Conservation (phyloP, 768 basidiomycete species). For the Trametes maxima region DNA sequence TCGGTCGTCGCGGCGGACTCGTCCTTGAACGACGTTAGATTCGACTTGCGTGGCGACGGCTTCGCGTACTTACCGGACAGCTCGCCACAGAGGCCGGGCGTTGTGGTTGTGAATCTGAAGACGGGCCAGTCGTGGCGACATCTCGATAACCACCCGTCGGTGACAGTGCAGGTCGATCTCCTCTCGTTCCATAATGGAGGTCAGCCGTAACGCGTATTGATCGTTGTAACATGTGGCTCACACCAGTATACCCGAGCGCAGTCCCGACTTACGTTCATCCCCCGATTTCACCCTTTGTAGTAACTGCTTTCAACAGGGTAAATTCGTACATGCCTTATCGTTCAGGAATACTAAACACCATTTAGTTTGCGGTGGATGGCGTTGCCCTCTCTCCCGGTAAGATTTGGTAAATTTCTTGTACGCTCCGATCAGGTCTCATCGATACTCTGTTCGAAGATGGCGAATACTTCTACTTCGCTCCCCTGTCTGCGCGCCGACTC, state of each 20-base stretch:
- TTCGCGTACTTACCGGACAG: conserved; percentile 27
- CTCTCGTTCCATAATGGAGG: conserved; percentile 24
- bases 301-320: conserved; percentile 21
- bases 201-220: neutral
- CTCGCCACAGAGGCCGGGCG: conserved; percentile 17
- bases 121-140: conserved; percentile 26
- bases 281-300: conserved; percentile 13
- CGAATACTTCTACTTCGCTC: conserved; percentile 22
- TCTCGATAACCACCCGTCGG: conserved; percentile 19
- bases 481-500: conserved; percentile 20
- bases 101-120: conserved; percentile 23
- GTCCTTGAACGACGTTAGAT: conserved; percentile 27
- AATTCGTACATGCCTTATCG: neutral
- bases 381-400: conserved; percentile 25
- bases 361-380: conserved; percentile 24
- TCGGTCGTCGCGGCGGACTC: conserved; percentile 26
- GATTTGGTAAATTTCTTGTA: neutral
- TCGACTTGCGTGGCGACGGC: conserved; percentile 27
- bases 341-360: neutral
- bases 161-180: conserved; percentile 11
- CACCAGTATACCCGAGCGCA: no score
- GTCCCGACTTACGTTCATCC: conserved; percentile 23
- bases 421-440: neutral
- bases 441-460: conserved; percentile 19
- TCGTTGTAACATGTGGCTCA: no score